These are phyloP conservation scores for Paramarasmius palmivorus DNA, from an alignment of 1,284 basidiomycete species.

Conservation along the genomic window DNA sequence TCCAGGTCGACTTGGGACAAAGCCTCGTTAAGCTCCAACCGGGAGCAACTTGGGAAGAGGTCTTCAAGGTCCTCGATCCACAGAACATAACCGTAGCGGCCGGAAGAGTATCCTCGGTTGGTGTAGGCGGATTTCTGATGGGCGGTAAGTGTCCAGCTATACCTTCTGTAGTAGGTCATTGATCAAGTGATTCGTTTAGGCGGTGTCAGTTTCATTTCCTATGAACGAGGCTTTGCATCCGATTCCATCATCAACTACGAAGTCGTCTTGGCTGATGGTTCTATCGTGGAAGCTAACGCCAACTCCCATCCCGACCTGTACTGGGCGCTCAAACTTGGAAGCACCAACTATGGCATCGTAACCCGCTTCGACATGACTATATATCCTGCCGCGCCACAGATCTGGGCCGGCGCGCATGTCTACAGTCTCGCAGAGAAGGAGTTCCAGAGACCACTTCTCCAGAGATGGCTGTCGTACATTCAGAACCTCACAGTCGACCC, in stretches of 20 bases:
- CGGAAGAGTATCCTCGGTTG: not conserved
- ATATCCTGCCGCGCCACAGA: not conserved
- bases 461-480: no score
- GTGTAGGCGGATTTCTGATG: not conserved
- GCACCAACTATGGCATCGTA: conserved; percentile 18
- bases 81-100: not conserved
- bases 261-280: conserved; percentile 13
- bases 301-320: conserved; percentile 7
- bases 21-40: not conserved
- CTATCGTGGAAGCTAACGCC: conserved; percentile 12
- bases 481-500: no score
- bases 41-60: not conserved
- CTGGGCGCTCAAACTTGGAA: conserved; percentile 15
- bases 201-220: conserved; percentile 10
- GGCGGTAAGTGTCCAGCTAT: not conserved
- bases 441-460: not conserved
- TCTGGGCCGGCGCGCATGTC: not conserved
- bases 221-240: conserved; percentile 5
- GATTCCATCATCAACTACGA: conserved; percentile 15
- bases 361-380: conserved; percentile 15
- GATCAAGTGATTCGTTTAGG: conserved; percentile 1
- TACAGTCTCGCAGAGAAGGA: not conserved
- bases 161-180: not conserved
- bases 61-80: not conserved
- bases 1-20: not conserved